Evolutionary conservation across 257 asterid species (phyloP).

Genomic region (Voacanga thouarsii): DNA sequence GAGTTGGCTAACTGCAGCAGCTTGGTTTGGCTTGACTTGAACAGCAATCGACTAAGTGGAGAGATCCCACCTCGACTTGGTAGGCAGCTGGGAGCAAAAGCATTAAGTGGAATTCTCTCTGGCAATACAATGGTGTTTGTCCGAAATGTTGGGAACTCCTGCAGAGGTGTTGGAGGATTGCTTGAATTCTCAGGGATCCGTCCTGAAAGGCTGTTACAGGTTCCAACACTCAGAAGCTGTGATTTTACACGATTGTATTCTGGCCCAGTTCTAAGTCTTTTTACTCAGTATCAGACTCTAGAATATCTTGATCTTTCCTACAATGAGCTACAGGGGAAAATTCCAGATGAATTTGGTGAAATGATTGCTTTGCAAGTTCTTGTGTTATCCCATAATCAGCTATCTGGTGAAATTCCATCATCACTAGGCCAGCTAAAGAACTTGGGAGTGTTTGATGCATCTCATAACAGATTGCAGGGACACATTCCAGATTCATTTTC

Average conservation of each 20-base stretch:
- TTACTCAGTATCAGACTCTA: slow-evolving; percentile 74
- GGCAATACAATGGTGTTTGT: slow-evolving; percentile 88
- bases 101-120: slow-evolving; percentile 71
- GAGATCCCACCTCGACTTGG: slow-evolving; percentile 89
- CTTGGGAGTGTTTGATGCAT: slow-evolving; percentile 90
- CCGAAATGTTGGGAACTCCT: slow-evolving; percentile 78
- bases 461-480: slow-evolving; percentile 83
- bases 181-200: slow-evolving; percentile 87
- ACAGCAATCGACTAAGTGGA: slow-evolving; percentile 64
- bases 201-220: slow-evolving; percentile 71
- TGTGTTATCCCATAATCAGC: slow-evolving; percentile 69
- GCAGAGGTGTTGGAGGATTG: slow-evolving; percentile 92
- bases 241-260: slow-evolving; percentile 82
- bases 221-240: slow-evolving; percentile 74
- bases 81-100: slow-evolving; percentile 75
- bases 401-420: slow-evolving; percentile 84
- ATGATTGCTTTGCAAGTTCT: slow-evolving; percentile 92
- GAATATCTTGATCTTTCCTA: slow-evolving; percentile 94
- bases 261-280: slow-evolving; percentile 78
- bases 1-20: slow-evolving; percentile 72
- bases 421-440: slow-evolving; percentile 77
- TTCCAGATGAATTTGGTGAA: slow-evolving; percentile 81
- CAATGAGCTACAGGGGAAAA: slow-evolving; percentile 77
- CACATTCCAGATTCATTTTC: slow-evolving; percentile 84
- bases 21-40: slow-evolving; percentile 82